Conservation (phyloP, 345 rosid genomes). For the Lepidium sativum region DNA sequence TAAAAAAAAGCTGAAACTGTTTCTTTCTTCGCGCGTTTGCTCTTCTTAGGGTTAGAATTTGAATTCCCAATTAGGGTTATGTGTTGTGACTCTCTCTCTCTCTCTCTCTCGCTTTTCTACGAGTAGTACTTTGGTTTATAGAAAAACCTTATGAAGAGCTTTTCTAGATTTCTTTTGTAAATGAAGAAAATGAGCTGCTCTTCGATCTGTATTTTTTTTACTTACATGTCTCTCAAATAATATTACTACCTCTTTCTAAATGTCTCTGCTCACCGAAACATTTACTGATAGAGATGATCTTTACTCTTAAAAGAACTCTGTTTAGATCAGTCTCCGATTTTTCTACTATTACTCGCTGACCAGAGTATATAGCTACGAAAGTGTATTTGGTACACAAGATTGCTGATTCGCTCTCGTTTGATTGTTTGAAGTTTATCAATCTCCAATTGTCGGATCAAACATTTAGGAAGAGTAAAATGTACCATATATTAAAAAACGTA, state of each 20-base stretch:
- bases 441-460: too few species aligned
- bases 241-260: too few species aligned
- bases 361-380: too few species aligned
- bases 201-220: not conserved
- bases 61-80: not conserved
- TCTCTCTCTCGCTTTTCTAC: not conserved
- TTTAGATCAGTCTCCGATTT: too few species aligned
- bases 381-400: too few species aligned
- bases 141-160: not conserved
- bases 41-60: not conserved
- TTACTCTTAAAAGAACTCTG: too few species aligned
- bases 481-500: not conserved
- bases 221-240: not conserved
- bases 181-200: not conserved
- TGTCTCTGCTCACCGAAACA: too few species aligned
- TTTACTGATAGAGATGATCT: too few species aligned
- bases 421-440: too few species aligned
- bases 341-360: too few species aligned
- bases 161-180: conserved; percentile 2
- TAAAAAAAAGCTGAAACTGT: not conserved
- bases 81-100: not conserved
- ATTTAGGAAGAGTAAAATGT: too few species aligned
- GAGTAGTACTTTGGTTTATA: conserved; percentile 1
- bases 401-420: too few species aligned
- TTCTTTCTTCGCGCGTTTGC: not conserved